Evolutionary conservation across 805 yeast genomes (phyloP).

Genomic region (Sugiyamaella qingdaonensis): DNA sequence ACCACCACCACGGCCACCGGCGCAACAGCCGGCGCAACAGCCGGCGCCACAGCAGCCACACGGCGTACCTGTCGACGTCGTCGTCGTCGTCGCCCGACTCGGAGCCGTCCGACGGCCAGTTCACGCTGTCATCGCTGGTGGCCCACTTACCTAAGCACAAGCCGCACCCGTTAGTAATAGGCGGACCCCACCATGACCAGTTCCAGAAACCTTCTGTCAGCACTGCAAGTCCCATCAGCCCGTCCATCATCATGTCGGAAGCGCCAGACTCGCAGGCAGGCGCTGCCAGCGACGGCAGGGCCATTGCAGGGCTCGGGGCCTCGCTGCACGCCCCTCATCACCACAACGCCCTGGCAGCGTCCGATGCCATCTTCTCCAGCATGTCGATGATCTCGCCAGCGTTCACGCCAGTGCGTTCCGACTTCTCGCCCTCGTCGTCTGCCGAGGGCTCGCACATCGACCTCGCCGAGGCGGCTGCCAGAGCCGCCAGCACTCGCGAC

Average conservation of each 20-base stretch:
- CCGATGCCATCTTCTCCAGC: slow-evolving; percentile 15
- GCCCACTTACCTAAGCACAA: slow-evolving; percentile 2
- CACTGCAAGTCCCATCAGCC: not conserved
- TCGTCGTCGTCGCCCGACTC: slow-evolving; percentile 2
- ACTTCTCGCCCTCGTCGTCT: slow-evolving; percentile 11
- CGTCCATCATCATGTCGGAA: not conserved
- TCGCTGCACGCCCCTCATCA: not conserved
- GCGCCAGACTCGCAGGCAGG: not conserved
- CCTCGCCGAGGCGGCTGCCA: slow-evolving; percentile 13
- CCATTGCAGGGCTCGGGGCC: not conserved
- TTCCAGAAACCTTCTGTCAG: not conserved
- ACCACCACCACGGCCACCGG: not conserved
- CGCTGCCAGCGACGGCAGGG: not conserved
- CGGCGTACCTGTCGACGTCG: not conserved
- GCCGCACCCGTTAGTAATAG: slow-evolving; percentile 5
- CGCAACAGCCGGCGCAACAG: not conserved
- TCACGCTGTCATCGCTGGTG: slow-evolving; percentile 4
- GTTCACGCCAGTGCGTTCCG: slow-evolving; percentile 27
- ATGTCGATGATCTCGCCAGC: slow-evolving; percentile 36
- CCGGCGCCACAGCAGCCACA: not conserved
- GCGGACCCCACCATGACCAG: not conserved
- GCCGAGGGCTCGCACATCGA: slow-evolving; percentile 19
- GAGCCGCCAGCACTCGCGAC: not conserved
- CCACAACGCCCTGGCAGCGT: not conserved
- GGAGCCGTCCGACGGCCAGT: not conserved